These are phyloP conservation scores for Naganishia liquefaciens DNA, from an alignment of 1,284 basidiomycete species.

Conservation along the genomic window DNA sequence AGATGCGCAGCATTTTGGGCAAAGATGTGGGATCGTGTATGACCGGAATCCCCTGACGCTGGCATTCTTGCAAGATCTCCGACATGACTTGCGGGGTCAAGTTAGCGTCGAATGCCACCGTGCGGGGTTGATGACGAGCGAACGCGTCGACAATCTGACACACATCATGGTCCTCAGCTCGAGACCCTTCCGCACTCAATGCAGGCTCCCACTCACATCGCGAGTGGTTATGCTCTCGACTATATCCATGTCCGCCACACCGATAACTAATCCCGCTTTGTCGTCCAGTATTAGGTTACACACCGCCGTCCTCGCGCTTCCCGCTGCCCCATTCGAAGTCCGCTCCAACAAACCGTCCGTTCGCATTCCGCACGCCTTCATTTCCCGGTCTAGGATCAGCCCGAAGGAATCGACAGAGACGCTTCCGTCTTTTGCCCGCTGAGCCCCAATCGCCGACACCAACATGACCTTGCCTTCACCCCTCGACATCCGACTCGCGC, in stretches of 20 bases:
- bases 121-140: constrained; percentile 61
- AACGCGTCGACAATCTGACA: constrained; percentile 10
- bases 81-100: constrained; percentile 62
- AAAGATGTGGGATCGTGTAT: constrained; percentile 79
- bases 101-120: constrained; percentile 85
- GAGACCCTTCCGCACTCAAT: neutral
- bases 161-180: constrained; percentile 25
- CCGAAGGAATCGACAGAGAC: constrained; percentile 64
- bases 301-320: constrained; percentile 63
- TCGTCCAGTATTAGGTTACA: constrained; percentile 81
- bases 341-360: constrained; percentile 69
- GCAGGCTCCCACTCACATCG: constrained; percentile 54
- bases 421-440: constrained; percentile 55
- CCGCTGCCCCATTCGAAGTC: constrained; percentile 3
- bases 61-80: constrained; percentile 58
- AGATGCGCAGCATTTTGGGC: constrained; percentile 69
- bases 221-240: constrained; percentile 60
- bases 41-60: constrained; percentile 56
- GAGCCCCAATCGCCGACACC: constrained; percentile 53
- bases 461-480: constrained; percentile 49
- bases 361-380: constrained; percentile 68
- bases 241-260: constrained; percentile 89
- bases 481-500: constrained; percentile 55
- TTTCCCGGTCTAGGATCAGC: constrained; percentile 63
- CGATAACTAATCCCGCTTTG: constrained; percentile 71